A percentile compares a stretch with the other conserved stretches of the same genome.
Conservation (phyloP, 768 basidiomycete species). For the Suillus fuscotomentosus region DNA sequence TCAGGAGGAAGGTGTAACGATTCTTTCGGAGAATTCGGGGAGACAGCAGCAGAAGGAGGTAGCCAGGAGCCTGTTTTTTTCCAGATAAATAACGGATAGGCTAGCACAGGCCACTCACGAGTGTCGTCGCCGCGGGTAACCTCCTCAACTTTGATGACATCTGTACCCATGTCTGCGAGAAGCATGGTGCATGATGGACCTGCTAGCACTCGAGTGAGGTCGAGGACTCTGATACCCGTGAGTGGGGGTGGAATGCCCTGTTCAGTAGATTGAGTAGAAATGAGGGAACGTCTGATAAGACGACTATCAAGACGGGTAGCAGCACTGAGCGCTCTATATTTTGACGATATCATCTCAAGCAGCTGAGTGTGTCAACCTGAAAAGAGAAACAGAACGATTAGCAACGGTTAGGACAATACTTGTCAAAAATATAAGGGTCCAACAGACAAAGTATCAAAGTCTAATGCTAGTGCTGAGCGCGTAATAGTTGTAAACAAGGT, state of each 20-base stretch:
- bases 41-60: conserved; percentile 57
- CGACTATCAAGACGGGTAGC: not conserved
- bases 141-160: conserved; percentile 92
- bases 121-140: conserved; percentile 85
- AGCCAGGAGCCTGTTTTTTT: conserved; percentile 55
- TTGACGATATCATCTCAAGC: not conserved
- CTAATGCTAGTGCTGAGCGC: not conserved
- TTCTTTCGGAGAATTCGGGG: conserved; percentile 47
- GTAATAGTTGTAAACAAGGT: conserved; percentile 14
- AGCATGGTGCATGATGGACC: conserved; percentile 93
- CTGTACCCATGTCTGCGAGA: conserved; percentile 88
- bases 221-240: conserved; percentile 78
- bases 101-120: conserved; percentile 41
- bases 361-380: not conserved
- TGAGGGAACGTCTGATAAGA: not conserved
- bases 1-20: conserved; percentile 77
- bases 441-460: conserved; percentile 7
- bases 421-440: not conserved
- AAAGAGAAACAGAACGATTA: not conserved
- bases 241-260: conserved; percentile 75
- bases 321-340: not conserved
- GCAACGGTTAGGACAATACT: not conserved
- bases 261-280: not conserved
- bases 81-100: conserved; percentile 10
- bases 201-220: conserved; percentile 88